Base-by-base conservation (phyloP, 257 asterid genomes). In the Paraleonurus japonicus region DNA sequence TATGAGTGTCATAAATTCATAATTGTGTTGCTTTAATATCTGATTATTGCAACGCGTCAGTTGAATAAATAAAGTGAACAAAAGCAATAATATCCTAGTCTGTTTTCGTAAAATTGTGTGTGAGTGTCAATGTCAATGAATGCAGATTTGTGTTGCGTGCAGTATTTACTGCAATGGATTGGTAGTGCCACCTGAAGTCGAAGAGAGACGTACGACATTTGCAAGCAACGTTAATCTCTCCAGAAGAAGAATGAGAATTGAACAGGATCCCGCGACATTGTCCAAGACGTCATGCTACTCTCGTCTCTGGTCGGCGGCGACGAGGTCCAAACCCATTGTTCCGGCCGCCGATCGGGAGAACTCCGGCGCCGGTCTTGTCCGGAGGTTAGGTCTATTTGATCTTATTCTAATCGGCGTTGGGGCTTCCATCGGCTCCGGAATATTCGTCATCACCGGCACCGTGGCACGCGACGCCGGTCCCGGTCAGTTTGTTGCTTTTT, bases 401-500 rank as follows among this genome's bases (percentile, higher is more conserved):
- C 97, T 91, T 67, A 71, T 94, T 58, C 89, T 94, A 11, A 62
- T 94, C 0, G 99, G 99, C 39, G 84, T 94, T 65, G 99, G 99
- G 32, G 98, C 97, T 16, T 94, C 98, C 61, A 94, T 94, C 48
- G 98, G 98, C 39, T 97, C 97, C 67, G 99, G 99, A 5, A 89
- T 94, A 47, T 94, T 94, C 63, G 97, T 94, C 26, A 90, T 94
- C 74, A 94, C 99, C 60, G 99, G 96, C n/a, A 94, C 99, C 11
- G 99, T 94, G 6, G 97, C 99, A 10, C 91, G 77, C 37, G 99
- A 91, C 37, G 84, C 96, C 20, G 99, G 99, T 73, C 99, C 99
- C 4, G 99, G 99, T 94, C 28, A 76, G 90, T 76, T 12, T 54
- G 23, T 43, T 32, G 5, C 0, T 41, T 19, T 32, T 70, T 15